Percentiles rank a stretch among this genome's conserved stretches.
These are phyloP conservation scores for Nannizziopsis barbatae DNA, from an alignment of 2,329 filamentous ascomycete genomes.

Conservation along the genomic window DNA sequence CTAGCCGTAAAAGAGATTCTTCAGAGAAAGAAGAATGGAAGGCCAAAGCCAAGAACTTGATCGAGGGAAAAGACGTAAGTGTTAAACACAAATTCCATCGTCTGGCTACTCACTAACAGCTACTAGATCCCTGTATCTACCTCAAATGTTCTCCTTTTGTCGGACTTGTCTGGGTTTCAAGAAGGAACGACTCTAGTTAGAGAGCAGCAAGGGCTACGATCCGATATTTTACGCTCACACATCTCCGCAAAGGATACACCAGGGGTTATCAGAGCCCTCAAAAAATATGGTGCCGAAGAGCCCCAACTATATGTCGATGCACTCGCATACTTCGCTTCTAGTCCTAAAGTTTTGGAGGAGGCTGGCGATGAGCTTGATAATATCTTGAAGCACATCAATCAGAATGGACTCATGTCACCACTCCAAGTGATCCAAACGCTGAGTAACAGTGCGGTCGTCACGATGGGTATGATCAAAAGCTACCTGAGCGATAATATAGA, in stretches of 20 bases:
- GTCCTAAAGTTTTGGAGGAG: constrained; percentile 67
- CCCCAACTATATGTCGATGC: constrained; percentile 87
- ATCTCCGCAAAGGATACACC: constrained; percentile 83
- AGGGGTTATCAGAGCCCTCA: constrained; percentile 77
- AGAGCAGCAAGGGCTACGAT: constrained; percentile 81
- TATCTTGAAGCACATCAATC: constrained; percentile 76
- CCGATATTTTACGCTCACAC: constrained; percentile 94
- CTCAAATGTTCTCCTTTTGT: constrained; percentile 85
- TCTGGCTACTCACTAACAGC: background rate
- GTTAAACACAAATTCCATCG: background rate
- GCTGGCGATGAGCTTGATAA: constrained; percentile 73
- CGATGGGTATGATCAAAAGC: constrained; percentile 92
- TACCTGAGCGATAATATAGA: constrained; percentile 85
- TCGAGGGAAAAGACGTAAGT: constrained; percentile 61
- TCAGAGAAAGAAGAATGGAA: constrained; percentile 70
- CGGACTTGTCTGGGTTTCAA: constrained; percentile 78
- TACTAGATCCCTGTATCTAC: constrained; percentile 66
- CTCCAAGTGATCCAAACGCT: constrained; percentile 93
- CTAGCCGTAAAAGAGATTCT: constrained; percentile 58
- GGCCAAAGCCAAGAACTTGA: constrained; percentile 75
- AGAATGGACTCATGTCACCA: constrained; percentile 85
- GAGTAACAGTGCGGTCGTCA: constrained; percentile 67
- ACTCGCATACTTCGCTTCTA: constrained; percentile 84
- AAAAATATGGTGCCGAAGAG: constrained; percentile 84
- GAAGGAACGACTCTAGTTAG: constrained; percentile 87